Evolutionary conservation across 345 rosid genomes (phyloP).

Genomic region (Eucalyptus cloeziana): DNA sequence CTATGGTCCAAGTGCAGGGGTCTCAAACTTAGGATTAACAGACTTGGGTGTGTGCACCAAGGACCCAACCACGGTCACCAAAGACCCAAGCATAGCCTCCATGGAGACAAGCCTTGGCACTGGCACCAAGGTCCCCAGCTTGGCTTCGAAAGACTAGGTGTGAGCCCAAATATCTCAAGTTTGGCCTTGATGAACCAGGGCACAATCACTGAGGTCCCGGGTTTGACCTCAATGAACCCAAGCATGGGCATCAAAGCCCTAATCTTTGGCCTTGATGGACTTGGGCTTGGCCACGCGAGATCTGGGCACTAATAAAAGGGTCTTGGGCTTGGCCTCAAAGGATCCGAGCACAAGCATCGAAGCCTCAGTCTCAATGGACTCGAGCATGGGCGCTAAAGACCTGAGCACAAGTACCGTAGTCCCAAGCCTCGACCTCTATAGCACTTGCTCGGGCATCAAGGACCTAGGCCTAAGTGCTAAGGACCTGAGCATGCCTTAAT

Average conservation of each 20-base stretch:
- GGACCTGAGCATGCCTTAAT: neutral
- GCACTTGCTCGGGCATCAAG: neutral
- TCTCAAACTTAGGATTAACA: fast-evolving
- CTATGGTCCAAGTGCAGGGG: fast-evolving
- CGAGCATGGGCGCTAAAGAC: neutral
- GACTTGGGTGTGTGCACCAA: fast-evolving
- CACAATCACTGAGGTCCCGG: fast-evolving
- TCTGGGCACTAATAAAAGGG: neutral
- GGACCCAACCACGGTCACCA: fast-evolving
- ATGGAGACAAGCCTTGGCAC: too few relatives aligned
- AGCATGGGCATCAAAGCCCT: fast-evolving
- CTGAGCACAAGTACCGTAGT: fast-evolving
- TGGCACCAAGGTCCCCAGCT: fast-evolving
- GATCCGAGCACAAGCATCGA: fast-evolving
- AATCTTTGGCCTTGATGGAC: neutral
- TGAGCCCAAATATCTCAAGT: neutral
- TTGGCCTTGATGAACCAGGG: fast-evolving
- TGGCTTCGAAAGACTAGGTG: fast-evolving
- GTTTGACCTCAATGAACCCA: neutral
- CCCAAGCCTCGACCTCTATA: neutral
- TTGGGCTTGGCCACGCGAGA: fast-evolving
- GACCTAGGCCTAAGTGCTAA: fast-evolving
- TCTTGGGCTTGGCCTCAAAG: neutral
- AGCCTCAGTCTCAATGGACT: neutral
- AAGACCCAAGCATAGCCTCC: too few relatives aligned